Evolutionary conservation across 345 rosid genomes (phyloP), one percentile per base, ranked within the genome.

Genomic region (Cochlearia excelsa): DNA sequence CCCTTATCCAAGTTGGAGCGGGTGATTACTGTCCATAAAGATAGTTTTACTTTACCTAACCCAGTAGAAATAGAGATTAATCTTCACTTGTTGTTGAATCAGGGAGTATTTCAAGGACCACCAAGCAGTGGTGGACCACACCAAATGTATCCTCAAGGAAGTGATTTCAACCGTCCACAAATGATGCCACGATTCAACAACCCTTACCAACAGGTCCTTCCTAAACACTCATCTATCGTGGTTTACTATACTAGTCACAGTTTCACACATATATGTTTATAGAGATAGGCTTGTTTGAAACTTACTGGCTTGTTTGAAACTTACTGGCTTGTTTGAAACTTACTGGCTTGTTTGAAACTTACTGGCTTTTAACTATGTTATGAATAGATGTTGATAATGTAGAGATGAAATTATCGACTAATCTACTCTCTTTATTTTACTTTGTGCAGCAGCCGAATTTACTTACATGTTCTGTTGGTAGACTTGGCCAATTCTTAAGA

Each of bases 101-200:
- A 86, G 96, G 98, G 90, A 29, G 84, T 80, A 51, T 87, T 79
- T 71, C 90, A 81, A 34, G 80, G 90, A 60, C 56, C 80, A 67
- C 84, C 81, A 46, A 88, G 75, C 76, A 79, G 83, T 88, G 97
- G 86, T 67, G 93, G 95, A 51, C 93, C 83, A 51, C 93, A 82
- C 9, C 95, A 80, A 70, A 84, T 88, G 83, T 88, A 80, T 81
- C 81, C 76, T 3, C 93, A 85, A 38, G 84, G 93, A 26, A 81
- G 91, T 63, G 84, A 80, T 40, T 86, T 74, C 69, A 86, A 81
- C 78, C 93, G 94, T 37, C 79, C 85, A 56, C 98, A 79, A 67
- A 84, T 86, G 89, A 86, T 85, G 87, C 85, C 81, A 11, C 88
- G 91, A 27, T 93, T 65, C 74, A 92, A 84, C 78, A 92, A 85